A percentile compares a stretch with the other conserved stretches of the same genome.
phyloP scores from a whole-genome alignment of 371 early-diverging fungal species.

The Coemansia sp. region DNA sequence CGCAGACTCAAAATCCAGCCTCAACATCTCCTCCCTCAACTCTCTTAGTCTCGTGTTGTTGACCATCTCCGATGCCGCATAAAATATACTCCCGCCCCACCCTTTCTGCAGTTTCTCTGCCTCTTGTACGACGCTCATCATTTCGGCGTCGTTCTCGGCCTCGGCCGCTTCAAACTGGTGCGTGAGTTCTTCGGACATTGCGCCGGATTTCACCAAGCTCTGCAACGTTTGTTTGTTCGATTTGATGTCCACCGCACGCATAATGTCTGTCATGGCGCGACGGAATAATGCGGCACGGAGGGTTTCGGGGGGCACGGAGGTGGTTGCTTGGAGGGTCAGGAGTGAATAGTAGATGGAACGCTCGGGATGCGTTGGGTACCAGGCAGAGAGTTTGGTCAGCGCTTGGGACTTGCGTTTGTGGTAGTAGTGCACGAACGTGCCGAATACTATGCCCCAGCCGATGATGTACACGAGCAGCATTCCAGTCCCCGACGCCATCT shows the following conservation, averaged over 20 bases:
- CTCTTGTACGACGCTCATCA: constrained; percentile 78
- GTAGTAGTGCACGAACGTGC: constrained; percentile 54
- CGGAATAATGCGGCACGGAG: constrained; percentile 77
- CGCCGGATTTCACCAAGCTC: constrained; percentile 76
- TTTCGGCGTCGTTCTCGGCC: constrained; percentile 77
- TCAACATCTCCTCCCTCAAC: constrained; percentile 51
- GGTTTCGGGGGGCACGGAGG: constrained; percentile 62
- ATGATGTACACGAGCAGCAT: constrained; percentile 53
- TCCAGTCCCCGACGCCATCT: constrained; percentile 53
- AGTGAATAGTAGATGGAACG: constrained; percentile 74
- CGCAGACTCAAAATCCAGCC: constrained; percentile 42
- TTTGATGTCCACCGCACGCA: constrained; percentile 71
- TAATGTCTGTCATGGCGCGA: constrained; percentile 83
- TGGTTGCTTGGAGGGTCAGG: constrained; percentile 61
- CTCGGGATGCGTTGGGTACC: constrained; percentile 69
- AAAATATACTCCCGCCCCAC: constrained; percentile 86
- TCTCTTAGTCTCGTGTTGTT: constrained; percentile 53
- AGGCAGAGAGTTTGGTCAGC: constrained; percentile 59
- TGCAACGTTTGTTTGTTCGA: constrained; percentile 84
- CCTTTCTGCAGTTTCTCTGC: constrained; percentile 78
- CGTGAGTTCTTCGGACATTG: constrained; percentile 87
- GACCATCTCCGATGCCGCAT: constrained; percentile 79
- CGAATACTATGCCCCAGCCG: constrained; percentile 54
- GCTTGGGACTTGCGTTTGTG: constrained; percentile 51
- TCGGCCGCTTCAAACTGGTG: constrained; percentile 79